Base-by-base conservation (phyloP, 345 rosid genomes). In the Adansonia digitata region DNA sequence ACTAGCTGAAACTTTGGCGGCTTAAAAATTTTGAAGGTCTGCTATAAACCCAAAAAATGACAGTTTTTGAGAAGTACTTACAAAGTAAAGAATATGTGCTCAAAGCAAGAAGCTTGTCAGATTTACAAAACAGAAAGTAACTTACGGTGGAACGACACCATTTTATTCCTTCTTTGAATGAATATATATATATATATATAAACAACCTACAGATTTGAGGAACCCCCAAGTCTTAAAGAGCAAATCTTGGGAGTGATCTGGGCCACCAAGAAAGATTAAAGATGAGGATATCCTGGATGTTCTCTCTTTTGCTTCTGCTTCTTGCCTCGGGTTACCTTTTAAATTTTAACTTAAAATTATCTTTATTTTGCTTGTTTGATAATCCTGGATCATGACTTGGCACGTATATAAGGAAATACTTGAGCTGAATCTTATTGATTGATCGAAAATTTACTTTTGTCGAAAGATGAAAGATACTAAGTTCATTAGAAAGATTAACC, bases 11-110 rank as follows among this genome's bases (percentile, higher is more conserved):
- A 46, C 51, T 9, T 14, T 14, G 71, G 52, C 46, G 24, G 52
- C 14, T 22, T 5, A 55, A 55, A 40, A 39, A 15, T 55, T n/a
- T 71, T 13, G 35, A 40, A 37, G 48, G 49, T 64, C 14, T 63
- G 24, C 27, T 1, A 62, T 49, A n/a, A n/a, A n/a, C n/a, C n/a
- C 34, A 37, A 11, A 24, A 48, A 69, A 35, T 69, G 79, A 75
- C 67, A 49, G 39, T 46, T 26, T 39, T 3, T 46, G 49, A 53
- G 75, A 10, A 46, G 80, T 78, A 51, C 42, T 64, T 45, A 5
- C 48, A 61, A 82, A 79, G 86, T 22, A 77, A 84, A 79, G 87
- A 77, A 82, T 76, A 82, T 55, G 73, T 74, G 69, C 78, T 62
- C 1, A 56, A 72, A 77, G 52, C 42, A 59, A 61, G 75, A 80